Evolutionary conservation across 331 rosid species (phyloP).

Genomic region (Acacia pycnantha): DNA sequence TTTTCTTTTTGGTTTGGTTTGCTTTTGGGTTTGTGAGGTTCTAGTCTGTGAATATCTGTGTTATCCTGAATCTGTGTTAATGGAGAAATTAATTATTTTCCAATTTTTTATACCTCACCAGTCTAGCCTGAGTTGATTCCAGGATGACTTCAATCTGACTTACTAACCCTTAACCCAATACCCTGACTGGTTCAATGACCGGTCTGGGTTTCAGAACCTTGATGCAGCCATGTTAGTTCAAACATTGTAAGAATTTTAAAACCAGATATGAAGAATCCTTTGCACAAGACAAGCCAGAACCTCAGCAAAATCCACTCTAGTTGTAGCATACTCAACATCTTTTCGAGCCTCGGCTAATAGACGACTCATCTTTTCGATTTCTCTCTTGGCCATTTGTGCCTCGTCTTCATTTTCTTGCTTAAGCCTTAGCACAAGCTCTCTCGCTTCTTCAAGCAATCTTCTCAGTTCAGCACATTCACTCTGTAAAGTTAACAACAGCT

Average conservation of each 20-base stretch:
- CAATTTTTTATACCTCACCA: too few species aligned
- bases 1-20: too few species aligned
- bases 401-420: slow-evolving; percentile 43
- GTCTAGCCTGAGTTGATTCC: too few species aligned
- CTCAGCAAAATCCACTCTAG: slow-evolving; percentile 53
- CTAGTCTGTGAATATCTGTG: too few species aligned
- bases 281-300: not conserved
- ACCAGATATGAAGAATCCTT: not conserved
- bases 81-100: too few species aligned
- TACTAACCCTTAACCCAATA: too few species aligned
- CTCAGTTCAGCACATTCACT: slow-evolving; percentile 66
- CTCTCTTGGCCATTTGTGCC: slow-evolving; percentile 45
- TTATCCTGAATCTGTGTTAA: too few species aligned
- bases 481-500: slow-evolving; percentile 29
- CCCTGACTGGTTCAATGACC: too few species aligned
- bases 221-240: not conserved
- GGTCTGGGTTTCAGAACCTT: too few species aligned
- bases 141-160: too few species aligned
- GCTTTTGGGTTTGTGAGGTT: too few species aligned
- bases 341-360: slow-evolving; percentile 29
- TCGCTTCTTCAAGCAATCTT: slow-evolving; percentile 62
- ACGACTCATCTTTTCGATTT: slow-evolving; percentile 58
- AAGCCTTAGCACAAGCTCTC: slow-evolving; percentile 39
- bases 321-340: slow-evolving; percentile 37
- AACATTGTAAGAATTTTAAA: not conserved